Evolutionary conservation across 345 rosid species (phyloP).

Genomic region (Gynandropsis gynandra): DNA sequence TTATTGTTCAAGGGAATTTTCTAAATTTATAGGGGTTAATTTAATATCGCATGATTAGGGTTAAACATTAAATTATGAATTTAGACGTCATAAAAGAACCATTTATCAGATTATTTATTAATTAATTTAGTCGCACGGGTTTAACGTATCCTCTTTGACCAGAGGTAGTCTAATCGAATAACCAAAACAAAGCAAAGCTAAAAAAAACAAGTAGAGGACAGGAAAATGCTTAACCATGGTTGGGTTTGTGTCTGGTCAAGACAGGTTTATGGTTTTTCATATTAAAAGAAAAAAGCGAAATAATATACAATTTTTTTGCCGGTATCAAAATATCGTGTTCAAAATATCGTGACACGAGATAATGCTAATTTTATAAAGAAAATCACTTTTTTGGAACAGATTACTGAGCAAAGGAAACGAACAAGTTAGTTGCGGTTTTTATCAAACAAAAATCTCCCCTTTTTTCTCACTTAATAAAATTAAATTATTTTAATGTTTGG

Average conservation of each 20-base stretch:
- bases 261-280: not conserved
- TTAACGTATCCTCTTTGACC: not conserved
- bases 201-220: not conserved
- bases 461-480: conserved; percentile 6
- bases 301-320: not conserved
- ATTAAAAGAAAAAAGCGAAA: not conserved
- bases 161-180: not conserved
- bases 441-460: not conserved
- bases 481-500: not conserved
- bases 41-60: no score
- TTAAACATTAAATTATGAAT: no score
- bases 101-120: no score
- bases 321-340: conserved; percentile 2
- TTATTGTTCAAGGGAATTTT: no score
- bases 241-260: conserved; percentile 3
- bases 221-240: conserved; percentile 14
- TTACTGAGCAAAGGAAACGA: conserved; percentile 19
- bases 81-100: no score
- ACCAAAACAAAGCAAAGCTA: not conserved
- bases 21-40: no score
- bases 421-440: conserved; percentile 24
- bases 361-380: conserved; percentile 8
- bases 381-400: not conserved
- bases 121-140: not conserved
- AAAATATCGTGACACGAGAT: conserved; percentile 15